Evolutionary conservation across 495 filamentous ascomycete genomes (phyloP).

Genomic region (Letharia columbiana): DNA sequence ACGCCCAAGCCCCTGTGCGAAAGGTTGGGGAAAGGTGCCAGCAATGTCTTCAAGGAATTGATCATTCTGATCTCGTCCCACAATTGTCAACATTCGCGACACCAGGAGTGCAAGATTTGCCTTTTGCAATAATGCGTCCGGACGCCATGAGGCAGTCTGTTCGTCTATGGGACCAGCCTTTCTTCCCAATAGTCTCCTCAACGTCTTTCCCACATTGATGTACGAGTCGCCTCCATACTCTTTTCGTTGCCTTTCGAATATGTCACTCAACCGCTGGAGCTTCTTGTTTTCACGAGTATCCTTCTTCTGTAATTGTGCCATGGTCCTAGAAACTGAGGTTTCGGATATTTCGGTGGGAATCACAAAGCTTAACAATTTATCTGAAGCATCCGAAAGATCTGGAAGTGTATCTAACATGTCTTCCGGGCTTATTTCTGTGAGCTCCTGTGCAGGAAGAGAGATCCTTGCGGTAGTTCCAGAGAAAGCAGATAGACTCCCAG

Average conservation of each 20-base stretch:
- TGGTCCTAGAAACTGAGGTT: conserved; percentile 23
- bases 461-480: conserved; percentile 38
- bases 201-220: conserved; percentile 26
- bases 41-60: conserved; percentile 26
- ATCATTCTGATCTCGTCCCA: conserved; percentile 17
- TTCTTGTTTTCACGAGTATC: conserved; percentile 28
- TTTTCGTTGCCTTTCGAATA: conserved; percentile 24
- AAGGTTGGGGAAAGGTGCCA: conserved; percentile 30
- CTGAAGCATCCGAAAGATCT: conserved; percentile 27
- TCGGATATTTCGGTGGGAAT: conserved; percentile 24
- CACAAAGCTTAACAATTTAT: conserved; percentile 29
- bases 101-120: conserved; percentile 38
- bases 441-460: conserved; percentile 30
- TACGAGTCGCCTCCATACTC: conserved; percentile 28
- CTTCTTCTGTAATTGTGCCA: conserved; percentile 27
- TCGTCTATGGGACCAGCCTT: conserved; percentile 18
- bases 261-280: conserved; percentile 22
- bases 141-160: conserved; percentile 22
- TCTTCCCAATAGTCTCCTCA: conserved; percentile 26
- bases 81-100: conserved; percentile 24
- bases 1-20: conserved; percentile 25
- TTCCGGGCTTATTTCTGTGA: conserved; percentile 27
- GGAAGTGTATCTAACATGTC: conserved; percentile 30
- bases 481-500: conserved; percentile 31
- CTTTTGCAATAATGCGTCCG: conserved; percentile 33